These are phyloP conservation scores for Plasmodium cynomolgi DNA, from an alignment of 169 alveolate species.

Conservation along the genomic window DNA sequence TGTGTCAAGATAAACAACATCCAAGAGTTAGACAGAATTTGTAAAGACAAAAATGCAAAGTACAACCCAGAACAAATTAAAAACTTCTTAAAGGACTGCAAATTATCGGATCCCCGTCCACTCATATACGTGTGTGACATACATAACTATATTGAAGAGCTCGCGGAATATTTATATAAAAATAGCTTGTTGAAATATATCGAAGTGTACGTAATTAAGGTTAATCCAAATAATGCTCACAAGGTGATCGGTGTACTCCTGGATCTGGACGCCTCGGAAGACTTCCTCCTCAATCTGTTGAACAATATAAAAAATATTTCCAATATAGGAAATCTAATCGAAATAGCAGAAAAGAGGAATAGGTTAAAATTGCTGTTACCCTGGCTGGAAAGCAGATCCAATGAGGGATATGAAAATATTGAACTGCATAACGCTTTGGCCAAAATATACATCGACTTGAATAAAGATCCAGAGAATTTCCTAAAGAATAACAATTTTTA, in stretches of 20 bases:
- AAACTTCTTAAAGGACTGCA: conserved; percentile 96
- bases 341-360: conserved; percentile 97
- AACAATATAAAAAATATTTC: conserved; percentile 95
- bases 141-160: conserved; percentile 97
- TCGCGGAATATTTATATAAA: conserved; percentile 97
- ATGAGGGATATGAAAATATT: conserved; percentile 95
- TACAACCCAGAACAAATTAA: conserved; percentile 97
- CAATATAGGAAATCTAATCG: conserved; percentile 96
- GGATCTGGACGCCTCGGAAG: conserved; percentile 98
- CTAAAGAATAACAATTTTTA: conserved; percentile 96
- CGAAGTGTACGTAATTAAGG: conserved; percentile 97
- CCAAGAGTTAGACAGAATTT: conserved; percentile 97
- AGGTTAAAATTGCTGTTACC: conserved; percentile 95
- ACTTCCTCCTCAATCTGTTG: conserved; percentile 92
- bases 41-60: conserved; percentile 92
- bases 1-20: conserved; percentile 96
- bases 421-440: conserved; percentile 98
- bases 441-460: conserved; percentile 97
- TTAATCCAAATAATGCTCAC: conserved; percentile 97
- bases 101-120: conserved; percentile 98
- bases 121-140: conserved; percentile 98
- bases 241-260: conserved; percentile 97
- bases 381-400: conserved; percentile 98
- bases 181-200: conserved; percentile 96
- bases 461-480: conserved; percentile 96